These are phyloP conservation scores for Dipteronia sinensis DNA, from an alignment of 345 rosid genomes.

Conservation along the genomic window DNA sequence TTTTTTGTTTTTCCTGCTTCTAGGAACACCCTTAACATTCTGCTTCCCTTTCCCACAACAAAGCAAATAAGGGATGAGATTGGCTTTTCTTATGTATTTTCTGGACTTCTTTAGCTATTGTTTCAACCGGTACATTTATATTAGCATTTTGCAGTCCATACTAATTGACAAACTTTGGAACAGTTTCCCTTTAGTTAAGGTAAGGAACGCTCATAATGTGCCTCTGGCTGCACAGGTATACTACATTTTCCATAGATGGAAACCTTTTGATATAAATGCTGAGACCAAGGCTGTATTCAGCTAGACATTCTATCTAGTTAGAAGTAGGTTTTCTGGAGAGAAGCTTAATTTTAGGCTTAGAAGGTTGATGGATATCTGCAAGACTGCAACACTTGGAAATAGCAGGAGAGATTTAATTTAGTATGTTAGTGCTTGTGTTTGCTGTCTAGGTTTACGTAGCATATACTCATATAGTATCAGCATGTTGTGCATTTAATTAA, in stretches of 20 bases:
- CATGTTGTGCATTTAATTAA: not conserved
- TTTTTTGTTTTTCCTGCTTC: not conserved
- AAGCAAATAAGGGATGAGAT: not conserved
- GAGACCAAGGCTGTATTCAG: not conserved
- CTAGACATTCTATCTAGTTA: not conserved
- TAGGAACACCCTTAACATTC: not conserved
- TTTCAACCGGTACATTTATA: not conserved
- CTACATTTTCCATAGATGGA: constrained; percentile 2
- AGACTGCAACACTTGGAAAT: not conserved
- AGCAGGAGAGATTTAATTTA: not conserved
- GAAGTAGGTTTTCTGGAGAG: not conserved
- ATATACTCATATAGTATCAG: too few relatives aligned
- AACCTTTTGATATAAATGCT: not conserved
- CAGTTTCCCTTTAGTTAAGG: not conserved
- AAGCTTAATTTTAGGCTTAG: not conserved
- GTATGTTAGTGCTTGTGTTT: not conserved
- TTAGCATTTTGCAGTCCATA: not conserved
- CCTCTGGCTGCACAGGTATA: not conserved
- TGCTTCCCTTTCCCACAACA: not conserved
- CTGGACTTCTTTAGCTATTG: not conserved
- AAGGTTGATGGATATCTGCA: not conserved
- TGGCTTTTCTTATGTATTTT: not conserved
- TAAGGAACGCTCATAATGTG: not conserved
- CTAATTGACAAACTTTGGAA: not conserved
- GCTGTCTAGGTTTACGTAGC: not conserved